These are phyloP conservation scores for Mycena epipterygia DNA, from an alignment of 768 basidiomycete species.

Conservation along the genomic window DNA sequence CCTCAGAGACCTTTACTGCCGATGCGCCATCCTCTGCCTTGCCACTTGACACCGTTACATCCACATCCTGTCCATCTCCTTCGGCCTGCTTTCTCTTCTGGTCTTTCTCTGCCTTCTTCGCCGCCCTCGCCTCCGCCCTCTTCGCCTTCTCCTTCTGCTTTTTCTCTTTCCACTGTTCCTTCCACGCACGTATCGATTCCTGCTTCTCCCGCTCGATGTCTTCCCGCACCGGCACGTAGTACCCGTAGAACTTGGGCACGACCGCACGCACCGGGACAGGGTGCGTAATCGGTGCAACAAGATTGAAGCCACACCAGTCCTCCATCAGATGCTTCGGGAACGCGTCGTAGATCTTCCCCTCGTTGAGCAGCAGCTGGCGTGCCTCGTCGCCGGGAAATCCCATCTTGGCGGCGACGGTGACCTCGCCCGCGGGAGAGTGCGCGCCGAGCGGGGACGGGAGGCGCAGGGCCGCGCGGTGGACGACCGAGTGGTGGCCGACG, in stretches of 20 bases:
- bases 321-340: slow-evolving; percentile 28
- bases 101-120: not conserved
- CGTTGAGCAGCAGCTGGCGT: slow-evolving; percentile 35
- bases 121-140: not conserved
- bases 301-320: slow-evolving; percentile 25
- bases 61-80: not conserved
- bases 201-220: slow-evolving; percentile 25
- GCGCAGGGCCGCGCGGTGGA: slow-evolving; percentile 53
- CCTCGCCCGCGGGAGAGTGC: slow-evolving; percentile 41
- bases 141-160: not conserved
- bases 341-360: slow-evolving; percentile 46
- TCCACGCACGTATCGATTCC: slow-evolving; percentile 1
- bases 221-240: slow-evolving; percentile 29
- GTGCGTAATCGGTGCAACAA: slow-evolving; percentile 28
- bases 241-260: slow-evolving; percentile 33
- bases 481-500: slow-evolving; percentile 55
- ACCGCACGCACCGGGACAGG: slow-evolving; percentile 27
- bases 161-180: not conserved
- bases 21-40: not conserved
- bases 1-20: not conserved
- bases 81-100: not conserved
- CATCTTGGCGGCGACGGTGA: slow-evolving; percentile 48
- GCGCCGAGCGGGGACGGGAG: slow-evolving; percentile 49
- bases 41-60: not conserved
- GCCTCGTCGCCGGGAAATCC: slow-evolving; percentile 40